Evolutionary conservation across 306 rosid species (phyloP).

Genomic region (Cicer bijugum): DNA sequence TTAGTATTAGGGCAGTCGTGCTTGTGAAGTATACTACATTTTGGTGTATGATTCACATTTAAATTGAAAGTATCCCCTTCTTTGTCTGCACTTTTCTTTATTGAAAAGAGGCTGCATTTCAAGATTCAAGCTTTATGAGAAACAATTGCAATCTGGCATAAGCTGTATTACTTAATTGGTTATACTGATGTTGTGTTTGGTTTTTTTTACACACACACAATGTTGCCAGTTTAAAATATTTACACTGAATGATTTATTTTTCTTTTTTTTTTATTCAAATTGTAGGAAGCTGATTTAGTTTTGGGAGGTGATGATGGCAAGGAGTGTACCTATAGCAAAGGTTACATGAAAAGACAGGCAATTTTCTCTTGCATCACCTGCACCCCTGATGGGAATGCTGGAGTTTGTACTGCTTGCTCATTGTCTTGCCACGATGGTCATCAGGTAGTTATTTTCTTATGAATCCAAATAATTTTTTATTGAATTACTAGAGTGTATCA

Average conservation of each 20-base stretch:
- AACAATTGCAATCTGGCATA: constrained; percentile 12
- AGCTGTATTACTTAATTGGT: constrained; percentile 15
- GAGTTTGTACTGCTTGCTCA: constrained; percentile 99
- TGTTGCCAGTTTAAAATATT: constrained; percentile 27
- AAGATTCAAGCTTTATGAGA: constrained; percentile 24
- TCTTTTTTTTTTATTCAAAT: constrained; percentile 19
- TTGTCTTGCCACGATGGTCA: constrained; percentile 99
- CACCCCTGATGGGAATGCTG: constrained; percentile 93
- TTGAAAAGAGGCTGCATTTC: constrained; percentile 16
- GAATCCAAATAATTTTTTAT: constrained; percentile 18
- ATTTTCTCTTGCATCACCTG: constrained; percentile 97
- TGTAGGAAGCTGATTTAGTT: constrained; percentile 89
- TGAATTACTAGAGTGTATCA: constrained; percentile 11
- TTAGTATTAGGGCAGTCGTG: neutral
- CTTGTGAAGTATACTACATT: neutral
- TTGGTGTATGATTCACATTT: constrained; percentile 1
- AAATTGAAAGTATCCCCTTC: neutral
- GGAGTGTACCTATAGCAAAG: constrained; percentile 89
- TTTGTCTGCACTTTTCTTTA: constrained; percentile 18
- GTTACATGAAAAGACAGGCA: constrained; percentile 97
- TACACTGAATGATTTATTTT: neutral
- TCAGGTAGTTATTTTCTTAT: constrained; percentile 58
- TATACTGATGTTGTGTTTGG: neutral
- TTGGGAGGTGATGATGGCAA: constrained; percentile 98
- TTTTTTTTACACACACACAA: neutral